These are phyloP conservation scores for Fusarium sp. DNA, from an alignment of 2,329 filamentous ascomycete species.

Conservation along the genomic window DNA sequence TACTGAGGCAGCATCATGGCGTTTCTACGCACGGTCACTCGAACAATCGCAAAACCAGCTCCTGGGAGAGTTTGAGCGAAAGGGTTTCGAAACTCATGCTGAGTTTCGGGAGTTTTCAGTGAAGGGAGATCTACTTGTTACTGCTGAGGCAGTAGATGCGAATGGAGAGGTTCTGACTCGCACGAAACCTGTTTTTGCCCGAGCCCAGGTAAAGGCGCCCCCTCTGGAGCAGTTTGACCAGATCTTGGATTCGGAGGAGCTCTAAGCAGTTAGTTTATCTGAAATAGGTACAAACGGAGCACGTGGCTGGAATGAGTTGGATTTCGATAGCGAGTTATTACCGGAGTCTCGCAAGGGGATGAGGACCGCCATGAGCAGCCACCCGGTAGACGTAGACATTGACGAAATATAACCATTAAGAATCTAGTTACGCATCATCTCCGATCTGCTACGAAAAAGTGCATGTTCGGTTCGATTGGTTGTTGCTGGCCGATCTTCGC, in stretches of 20 bases:
- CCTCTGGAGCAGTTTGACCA: background rate
- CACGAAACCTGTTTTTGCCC: background rate
- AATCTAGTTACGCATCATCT: background rate
- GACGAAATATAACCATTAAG: background rate
- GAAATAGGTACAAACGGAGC: background rate
- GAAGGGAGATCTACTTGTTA: background rate
- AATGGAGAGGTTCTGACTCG: background rate
- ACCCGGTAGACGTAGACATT: background rate
- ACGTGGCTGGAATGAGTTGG: too few species aligned
- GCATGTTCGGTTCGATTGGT: background rate
- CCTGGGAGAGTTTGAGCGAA: background rate
- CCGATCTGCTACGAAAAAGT: background rate
- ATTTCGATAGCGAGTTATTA: background rate
- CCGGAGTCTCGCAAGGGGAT: background rate
- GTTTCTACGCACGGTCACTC: background rate
- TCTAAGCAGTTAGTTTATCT: background rate
- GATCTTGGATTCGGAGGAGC: background rate
- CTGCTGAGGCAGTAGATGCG: background rate
- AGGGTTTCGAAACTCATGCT: background rate
- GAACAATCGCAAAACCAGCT: background rate
- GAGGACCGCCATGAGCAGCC: background rate
- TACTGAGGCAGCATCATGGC: background rate
- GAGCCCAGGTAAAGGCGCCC: background rate
- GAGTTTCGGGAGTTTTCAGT: background rate
- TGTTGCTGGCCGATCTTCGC: background rate